These are phyloP conservation scores for Myxozyma monticola DNA, from an alignment of 805 yeast species.

Conservation along the genomic window DNA sequence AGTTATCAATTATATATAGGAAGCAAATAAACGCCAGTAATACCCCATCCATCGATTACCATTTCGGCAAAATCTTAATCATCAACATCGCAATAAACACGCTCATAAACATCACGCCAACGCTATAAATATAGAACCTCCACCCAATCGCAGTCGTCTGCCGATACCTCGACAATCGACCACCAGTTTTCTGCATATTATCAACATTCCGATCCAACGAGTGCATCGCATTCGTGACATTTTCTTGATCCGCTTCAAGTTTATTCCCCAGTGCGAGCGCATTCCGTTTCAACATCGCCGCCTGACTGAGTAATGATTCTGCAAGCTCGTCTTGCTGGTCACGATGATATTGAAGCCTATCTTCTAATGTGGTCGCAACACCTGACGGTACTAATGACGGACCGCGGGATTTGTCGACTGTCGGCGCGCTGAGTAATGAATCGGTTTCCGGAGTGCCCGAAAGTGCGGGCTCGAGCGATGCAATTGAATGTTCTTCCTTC, in stretches of 20 bases:
- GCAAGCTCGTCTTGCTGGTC: slow-evolving; percentile 50
- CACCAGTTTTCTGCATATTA: slow-evolving; percentile 41
- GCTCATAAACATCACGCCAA: slow-evolving; percentile 39
- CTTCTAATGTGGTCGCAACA: slow-evolving; percentile 20
- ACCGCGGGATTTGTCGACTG: not conserved
- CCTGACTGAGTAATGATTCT: slow-evolving; percentile 51
- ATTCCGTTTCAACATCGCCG: slow-evolving; percentile 49
- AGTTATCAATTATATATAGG: not conserved
- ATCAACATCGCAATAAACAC: slow-evolving; percentile 40
- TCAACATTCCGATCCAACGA: slow-evolving; percentile 40
- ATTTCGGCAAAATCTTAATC: slow-evolving; percentile 34
- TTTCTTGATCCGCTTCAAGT: slow-evolving; percentile 40
- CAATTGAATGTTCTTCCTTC: not conserved
- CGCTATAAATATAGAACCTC: slow-evolving; percentile 43
- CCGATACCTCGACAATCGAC: slow-evolving; percentile 38
- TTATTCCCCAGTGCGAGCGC: slow-evolving; percentile 48
- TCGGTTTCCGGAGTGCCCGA: slow-evolving; percentile 1
- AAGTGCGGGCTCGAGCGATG: not conserved
- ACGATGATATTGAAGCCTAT: slow-evolving; percentile 30
- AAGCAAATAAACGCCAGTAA: too few relatives aligned
- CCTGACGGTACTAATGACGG: slow-evolving; percentile 6
- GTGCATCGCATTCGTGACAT: slow-evolving; percentile 39
- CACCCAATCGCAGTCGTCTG: slow-evolving; percentile 42
- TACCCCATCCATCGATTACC: slow-evolving; percentile 13
- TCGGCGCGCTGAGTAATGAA: slow-evolving; percentile 4